Evolutionary conservation across 2,329 filamentous ascomycete species (phyloP).

Genomic region (Aureobasidium lini): DNA sequence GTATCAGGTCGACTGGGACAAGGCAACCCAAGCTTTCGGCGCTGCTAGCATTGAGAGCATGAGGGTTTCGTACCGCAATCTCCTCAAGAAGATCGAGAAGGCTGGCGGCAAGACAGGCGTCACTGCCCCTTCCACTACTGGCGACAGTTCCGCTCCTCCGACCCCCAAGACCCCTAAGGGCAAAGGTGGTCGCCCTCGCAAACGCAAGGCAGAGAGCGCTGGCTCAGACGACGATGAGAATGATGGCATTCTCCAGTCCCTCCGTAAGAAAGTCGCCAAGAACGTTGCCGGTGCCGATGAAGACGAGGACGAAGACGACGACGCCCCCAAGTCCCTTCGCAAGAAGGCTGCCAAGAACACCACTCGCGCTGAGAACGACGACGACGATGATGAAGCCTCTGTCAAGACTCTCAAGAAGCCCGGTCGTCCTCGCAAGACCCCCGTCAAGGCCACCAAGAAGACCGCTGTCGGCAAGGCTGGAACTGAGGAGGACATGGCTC

Average conservation of each 20-base stretch:
- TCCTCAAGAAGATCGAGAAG: conserved; percentile 24
- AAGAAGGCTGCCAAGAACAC: not conserved
- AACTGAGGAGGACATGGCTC: not conserved
- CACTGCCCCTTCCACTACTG: not conserved
- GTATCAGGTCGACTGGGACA: conserved; percentile 23
- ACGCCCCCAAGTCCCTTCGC: not conserved
- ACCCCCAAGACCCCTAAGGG: conserved; percentile 4
- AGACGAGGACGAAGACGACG: not conserved
- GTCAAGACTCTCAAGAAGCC: conserved; percentile 5
- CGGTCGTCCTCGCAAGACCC: conserved; percentile 1
- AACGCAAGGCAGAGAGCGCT: conserved; percentile 13
- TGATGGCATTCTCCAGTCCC: not conserved
- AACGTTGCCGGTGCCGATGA: not conserved
- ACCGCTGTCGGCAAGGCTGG: not conserved
- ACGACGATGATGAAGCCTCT: not conserved
- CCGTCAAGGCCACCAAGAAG: not conserved
- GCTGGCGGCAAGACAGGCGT: conserved; percentile 18
- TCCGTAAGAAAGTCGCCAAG: conserved; percentile 7
- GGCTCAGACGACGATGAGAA: not conserved
- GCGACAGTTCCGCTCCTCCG: not conserved
- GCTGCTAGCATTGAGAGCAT: conserved; percentile 22
- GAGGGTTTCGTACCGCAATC: conserved; percentile 18
- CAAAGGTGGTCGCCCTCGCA: conserved; percentile 3
- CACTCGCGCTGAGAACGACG: not conserved
- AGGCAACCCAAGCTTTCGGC: conserved; percentile 22